These are phyloP conservation scores for Hippophae tibetana DNA, from an alignment of 306 rosid species.

Conservation along the genomic window DNA sequence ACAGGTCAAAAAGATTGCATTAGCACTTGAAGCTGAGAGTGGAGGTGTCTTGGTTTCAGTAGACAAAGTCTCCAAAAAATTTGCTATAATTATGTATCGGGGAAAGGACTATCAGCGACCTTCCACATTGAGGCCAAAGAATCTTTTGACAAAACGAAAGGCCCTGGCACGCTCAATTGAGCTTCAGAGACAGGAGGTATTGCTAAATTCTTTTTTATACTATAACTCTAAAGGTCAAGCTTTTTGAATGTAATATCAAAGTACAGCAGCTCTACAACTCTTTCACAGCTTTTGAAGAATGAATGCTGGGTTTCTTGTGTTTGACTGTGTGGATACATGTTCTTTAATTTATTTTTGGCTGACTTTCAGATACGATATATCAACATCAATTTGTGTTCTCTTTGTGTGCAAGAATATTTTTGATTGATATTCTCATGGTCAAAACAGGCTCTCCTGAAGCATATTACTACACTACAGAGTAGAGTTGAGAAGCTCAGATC, in stretches of 20 bases:
- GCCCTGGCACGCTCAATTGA: conserved; percentile 92
- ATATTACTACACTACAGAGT: conserved; percentile 52
- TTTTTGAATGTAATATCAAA: neutral
- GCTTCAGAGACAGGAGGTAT: conserved; percentile 89
- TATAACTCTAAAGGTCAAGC: conserved; percentile 2
- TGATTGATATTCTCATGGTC: conserved; percentile 19
- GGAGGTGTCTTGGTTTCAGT: conserved; percentile 90
- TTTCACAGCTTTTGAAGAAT: no score
- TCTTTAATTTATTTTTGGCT: neutral
- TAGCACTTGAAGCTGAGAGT: conserved; percentile 95
- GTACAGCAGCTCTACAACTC: neutral
- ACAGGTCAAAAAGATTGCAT: conserved; percentile 68
- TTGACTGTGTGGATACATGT: neutral
- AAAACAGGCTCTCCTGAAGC: conserved; percentile 65
- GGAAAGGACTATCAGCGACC: conserved; percentile 84
- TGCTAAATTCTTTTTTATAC: conserved; percentile 3
- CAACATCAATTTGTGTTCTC: neutral
- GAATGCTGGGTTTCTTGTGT: neutral
- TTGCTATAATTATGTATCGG: conserved; percentile 63
- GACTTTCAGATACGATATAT: neutral
- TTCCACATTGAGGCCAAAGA: conserved; percentile 75
- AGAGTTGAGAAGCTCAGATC: conserved; percentile 53
- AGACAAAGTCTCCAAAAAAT: conserved; percentile 80
- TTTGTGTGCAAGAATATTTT: conserved; percentile 5
- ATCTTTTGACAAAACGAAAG: conserved; percentile 94